A percentile compares a stretch with the other conserved stretches of the same genome.
phyloP scores from a whole-genome alignment of 805 yeast species.

The Trichomonascus vanleenenianus region DNA sequence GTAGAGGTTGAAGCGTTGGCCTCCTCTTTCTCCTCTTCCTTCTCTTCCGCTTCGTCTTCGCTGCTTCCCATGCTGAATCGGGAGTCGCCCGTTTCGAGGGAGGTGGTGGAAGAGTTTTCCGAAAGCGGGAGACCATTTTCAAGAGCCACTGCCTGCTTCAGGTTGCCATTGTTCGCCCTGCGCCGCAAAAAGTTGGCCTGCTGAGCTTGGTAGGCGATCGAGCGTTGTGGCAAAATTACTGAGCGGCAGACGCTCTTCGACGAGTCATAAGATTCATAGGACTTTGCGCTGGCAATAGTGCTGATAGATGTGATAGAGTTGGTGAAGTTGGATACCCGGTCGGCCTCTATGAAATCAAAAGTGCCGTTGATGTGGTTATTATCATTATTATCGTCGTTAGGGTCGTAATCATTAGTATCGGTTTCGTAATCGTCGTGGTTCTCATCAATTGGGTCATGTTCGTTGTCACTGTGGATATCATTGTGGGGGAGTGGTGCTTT shows the following conservation, averaged over 20 bases:
- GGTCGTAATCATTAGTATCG: not conserved
- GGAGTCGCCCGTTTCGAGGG: not conserved
- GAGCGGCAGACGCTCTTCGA: not conserved
- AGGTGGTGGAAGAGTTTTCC: not conserved
- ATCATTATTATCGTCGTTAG: not conserved
- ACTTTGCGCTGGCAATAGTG: not conserved
- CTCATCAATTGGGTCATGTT: not conserved
- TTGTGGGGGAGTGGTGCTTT: not conserved
- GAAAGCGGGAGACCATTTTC: not conserved
- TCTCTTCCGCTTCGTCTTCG: not conserved
- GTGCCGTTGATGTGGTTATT: not conserved
- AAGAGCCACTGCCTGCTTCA: not conserved
- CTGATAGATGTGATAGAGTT: not conserved
- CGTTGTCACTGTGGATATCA: not conserved
- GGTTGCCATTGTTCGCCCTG: not conserved
- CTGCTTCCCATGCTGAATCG: not conserved
- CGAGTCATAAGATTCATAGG: constrained; percentile 5
- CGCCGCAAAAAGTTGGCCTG: not conserved
- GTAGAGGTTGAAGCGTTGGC: too few species aligned
- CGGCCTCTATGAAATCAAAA: not conserved
- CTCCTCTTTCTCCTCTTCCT: too few species aligned
- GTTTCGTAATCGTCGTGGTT: not conserved
- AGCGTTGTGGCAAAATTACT: not conserved
- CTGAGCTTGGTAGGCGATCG: not conserved
- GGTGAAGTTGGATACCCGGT: not conserved